Base-by-base conservation (phyloP, 202 grass and related monocot genomes). In the Alloteropsis angusta region DNA sequence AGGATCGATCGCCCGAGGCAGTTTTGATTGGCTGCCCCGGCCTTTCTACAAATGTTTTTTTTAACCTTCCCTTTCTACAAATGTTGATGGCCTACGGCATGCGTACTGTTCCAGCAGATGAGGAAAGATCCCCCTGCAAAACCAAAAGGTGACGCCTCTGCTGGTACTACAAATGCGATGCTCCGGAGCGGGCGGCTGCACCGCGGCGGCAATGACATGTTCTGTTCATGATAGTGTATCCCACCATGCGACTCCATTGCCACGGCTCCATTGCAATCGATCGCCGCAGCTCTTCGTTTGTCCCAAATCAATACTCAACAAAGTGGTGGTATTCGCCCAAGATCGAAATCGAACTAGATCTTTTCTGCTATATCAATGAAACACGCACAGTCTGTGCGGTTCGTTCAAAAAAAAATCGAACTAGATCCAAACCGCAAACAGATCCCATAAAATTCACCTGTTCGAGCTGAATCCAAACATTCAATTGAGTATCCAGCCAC, bases 11-110 rank as follows among this genome's bases (percentile, higher is more conserved):
- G 49, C 25, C 7, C 37, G 28, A 18, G 52, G 6, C 6, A 18
- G 37, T 56, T 79, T 65, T n/a, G 26, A 1, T 38, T 73, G 48
- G 60, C n/a, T n/a, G n/a, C n/a, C n/a, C n/a, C n/a, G n/a, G n/a
- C n/a, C 59, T 49, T 75, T 35, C 44, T 64, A 21, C 21, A 39
- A 58, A 56, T 43, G 48, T 64, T 37, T n/a, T n/a, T n/a, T n/a
- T n/a, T n/a, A n/a, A n/a, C n/a, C n/a, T n/a, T n/a, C n/a, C n/a
- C 59, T 49, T 75, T 35, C 44, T 64, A 21, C 21, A 39, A 58
- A 56, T 43, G 48, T 64, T 37, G 58, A 28, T 79, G 76, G 68
- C 83, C 78, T 68, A 47, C 7, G 26, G 13, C 62, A 60, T 68
- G 26, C n/a, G 43, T 83, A 49, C 30, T 69, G 35, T 66, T 67